A percentile compares a stretch with the other conserved stretches of the same genome.
Evolutionary conservation across 805 yeast species (phyloP).

Genomic region (Cyberlindnera japonica): DNA sequence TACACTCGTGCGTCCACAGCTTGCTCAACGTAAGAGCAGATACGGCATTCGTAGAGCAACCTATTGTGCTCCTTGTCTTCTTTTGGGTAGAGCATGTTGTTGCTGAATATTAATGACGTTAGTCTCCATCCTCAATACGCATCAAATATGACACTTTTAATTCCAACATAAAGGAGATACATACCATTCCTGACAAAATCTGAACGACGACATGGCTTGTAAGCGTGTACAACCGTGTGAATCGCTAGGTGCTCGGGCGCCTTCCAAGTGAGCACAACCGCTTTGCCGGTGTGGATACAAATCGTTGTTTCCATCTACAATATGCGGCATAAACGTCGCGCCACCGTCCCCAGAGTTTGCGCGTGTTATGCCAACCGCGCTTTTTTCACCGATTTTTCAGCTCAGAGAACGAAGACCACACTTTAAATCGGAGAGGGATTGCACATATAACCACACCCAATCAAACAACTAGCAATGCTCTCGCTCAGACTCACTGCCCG

Average conservation of each 20-base stretch:
- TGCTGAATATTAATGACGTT: conserved; percentile 39
- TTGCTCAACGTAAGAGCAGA: conserved; percentile 88
- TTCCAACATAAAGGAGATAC: conserved; percentile 16
- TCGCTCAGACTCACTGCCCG: conserved; percentile 21
- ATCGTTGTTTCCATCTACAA: not conserved
- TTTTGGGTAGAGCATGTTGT: conserved; percentile 96
- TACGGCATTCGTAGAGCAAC: conserved; percentile 88
- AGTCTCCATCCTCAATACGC: not conserved
- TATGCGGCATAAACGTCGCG: conserved; percentile 13
- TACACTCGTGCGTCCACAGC: conserved; percentile 87
- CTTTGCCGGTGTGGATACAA: too few relatives aligned
- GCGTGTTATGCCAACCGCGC: conserved; percentile 9
- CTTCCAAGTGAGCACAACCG: too few relatives aligned
- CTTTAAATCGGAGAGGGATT: not conserved
- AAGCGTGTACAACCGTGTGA: not conserved
- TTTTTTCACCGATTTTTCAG: conserved; percentile 13
- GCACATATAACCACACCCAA: too few relatives aligned
- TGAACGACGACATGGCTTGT: conserved; percentile 74
- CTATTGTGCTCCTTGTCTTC: conserved; percentile 76
- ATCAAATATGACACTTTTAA: not conserved
- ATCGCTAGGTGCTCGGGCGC: not conserved
- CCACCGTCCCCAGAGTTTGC: conserved; percentile 2
- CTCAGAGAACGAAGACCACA: not conserved
- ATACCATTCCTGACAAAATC: conserved; percentile 87
- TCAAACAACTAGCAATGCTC: conserved; percentile 12